Evolutionary conservation across 1,284 basidiomycete genomes (phyloP), one percentile per base, ranked within the genome.

Genomic region (Ustilago crameri): DNA sequence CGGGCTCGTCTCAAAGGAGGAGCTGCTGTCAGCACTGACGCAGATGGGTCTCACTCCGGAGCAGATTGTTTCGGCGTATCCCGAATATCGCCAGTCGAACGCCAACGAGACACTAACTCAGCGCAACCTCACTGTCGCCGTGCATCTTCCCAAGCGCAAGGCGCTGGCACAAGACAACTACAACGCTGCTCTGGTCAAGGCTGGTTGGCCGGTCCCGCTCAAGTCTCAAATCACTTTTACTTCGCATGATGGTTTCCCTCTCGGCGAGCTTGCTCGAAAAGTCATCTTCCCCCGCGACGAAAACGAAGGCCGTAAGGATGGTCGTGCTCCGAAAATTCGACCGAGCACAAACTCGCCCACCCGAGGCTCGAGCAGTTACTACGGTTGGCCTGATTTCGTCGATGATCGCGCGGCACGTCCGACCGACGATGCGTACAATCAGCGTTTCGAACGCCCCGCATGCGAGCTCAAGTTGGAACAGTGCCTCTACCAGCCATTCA

Each of bases 181-280:
- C 51, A 71, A 71, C 18, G 24, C 42, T 23, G 62, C 49, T 2
- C 58, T 71, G 8, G 40, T 71, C 48, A 60, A 54, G 23, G 24
- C 62, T 0, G 62, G 62, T 9, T 71, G 62, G 62, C 62, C 68
- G 3, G 68, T 71, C 10, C 68, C 68, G 14, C 62, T 71, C 54
- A 71, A 66, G 17, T 57, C 48, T 26, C 46, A 42, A 0, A 65
- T 61, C 51, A 38, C n/a, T 5, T 71, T 71, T 48, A 46, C n/a
- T 15, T 71, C 62, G 51, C 62, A 66, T 9, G 68, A 71, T 23
- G 62, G 68, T 8, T 71, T 54, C 38, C 68, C 62, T 9, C 45
- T 71, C 10, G 62, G 49, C 26, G 45, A 48, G 4, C 1, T 71
- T 7, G 53, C 54, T 9, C 15, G 20, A 3, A 37, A 49, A 27